Base-by-base conservation (phyloP, 176 grass and related monocot genomes). In the Dendrocalamus sinicus region DNA sequence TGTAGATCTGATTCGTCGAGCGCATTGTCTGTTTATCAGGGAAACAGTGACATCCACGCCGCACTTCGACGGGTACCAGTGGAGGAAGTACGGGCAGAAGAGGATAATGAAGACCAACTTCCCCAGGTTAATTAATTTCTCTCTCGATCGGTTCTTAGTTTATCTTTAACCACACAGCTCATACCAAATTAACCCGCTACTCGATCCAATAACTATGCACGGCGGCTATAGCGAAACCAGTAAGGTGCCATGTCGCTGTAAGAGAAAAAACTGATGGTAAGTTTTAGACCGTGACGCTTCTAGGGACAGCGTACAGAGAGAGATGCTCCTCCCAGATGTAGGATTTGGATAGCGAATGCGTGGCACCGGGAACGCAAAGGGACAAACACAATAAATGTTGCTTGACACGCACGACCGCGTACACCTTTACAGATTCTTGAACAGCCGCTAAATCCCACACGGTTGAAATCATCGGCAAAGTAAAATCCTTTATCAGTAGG, bases 71-170 rank as follows among this genome's bases (percentile, higher is more conserved):
- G 90, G 87, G 23, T 82, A 88, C 90, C 75, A 76, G 17, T 92
- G 92, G 92, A 90, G 90, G 37, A 94, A 94, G 53, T 94, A 94
- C 73, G 92, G 92, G 12, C 90, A 94, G 72, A 94, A 94, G 77
- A 86, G 3, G 70, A 94, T 94, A 61, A 85, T 77, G 17, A 80
- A 76, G 2, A 63, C 75, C 44, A 69, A 17, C 10, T 91, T 80
- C 75, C 90, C 88, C 75, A 94, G 92, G 92, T 91, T 47, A 80
- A 46, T 81, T 20, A 45, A 46, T 58, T 19, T 43, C 44, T 28
- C 61, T 67, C 57, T 17, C 20, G 2, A 16, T 28, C 12, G 5
- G 3, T 15, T 50, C 17, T 5, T 57, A 11, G 0, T 43, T 12
- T 20, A 16, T 12, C 64, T 32, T 53, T 2, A 67, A 16, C 9